Conservation (phyloP, 2,329 filamentous ascomycete species). For the Phialophora chinensis region DNA sequence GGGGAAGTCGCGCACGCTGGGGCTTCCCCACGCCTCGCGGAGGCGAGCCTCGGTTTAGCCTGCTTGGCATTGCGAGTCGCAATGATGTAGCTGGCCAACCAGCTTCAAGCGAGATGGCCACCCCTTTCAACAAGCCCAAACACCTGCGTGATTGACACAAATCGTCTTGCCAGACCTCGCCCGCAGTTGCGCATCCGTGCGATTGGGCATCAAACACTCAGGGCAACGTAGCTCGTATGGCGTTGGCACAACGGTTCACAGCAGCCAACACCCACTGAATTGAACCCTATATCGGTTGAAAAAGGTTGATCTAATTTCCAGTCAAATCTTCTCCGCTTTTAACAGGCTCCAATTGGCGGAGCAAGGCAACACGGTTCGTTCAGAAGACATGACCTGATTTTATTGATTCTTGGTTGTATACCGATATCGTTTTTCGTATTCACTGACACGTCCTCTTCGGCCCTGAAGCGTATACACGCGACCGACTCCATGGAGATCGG, state of each 20-base stretch:
- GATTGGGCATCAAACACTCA: background rate
- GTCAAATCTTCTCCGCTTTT: background rate
- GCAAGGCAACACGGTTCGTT: background rate
- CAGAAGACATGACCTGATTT: no score
- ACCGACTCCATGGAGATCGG: no score
- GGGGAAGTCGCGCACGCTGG: background rate
- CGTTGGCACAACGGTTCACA: background rate
- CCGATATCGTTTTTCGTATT: no score
- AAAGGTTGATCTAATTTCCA: no score
- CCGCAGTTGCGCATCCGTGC: background rate
- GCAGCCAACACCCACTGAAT: background rate
- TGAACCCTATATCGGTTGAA: no score
- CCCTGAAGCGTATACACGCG: no score
- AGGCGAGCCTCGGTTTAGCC: background rate
- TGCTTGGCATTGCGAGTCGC: conserved; percentile 5
- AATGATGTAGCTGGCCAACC: background rate
- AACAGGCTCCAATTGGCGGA: background rate
- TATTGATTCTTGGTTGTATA: no score
- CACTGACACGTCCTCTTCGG: no score
- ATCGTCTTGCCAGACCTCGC: background rate
- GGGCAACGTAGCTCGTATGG: background rate
- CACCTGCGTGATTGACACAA: background rate
- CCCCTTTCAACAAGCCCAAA: background rate
- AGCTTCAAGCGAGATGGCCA: background rate
- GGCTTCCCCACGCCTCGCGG: background rate